A percentile compares a stretch with the other conserved stretches of the same genome.
Evolutionary conservation across 345 rosid genomes (phyloP).

Genomic region (Brassica juncea): DNA sequence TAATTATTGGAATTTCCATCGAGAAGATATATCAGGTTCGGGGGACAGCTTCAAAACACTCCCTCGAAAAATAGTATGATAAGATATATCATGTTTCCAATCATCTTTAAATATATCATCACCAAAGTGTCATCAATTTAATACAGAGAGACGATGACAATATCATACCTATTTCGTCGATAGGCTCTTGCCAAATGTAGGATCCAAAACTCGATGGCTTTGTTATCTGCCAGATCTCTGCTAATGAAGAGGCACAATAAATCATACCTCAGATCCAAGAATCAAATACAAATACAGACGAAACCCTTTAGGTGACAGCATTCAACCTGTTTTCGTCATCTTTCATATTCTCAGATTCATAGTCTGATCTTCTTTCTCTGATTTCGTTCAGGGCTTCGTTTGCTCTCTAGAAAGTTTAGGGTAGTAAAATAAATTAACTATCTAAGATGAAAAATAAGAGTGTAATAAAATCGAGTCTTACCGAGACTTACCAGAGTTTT

Average conservation of each 20-base stretch:
- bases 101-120: not conserved
- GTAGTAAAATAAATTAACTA: not conserved
- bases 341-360: not conserved
- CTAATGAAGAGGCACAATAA: not conserved
- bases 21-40: not conserved
- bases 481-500: not conserved
- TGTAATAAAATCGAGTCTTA: not conserved
- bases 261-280: not conserved
- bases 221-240: not conserved
- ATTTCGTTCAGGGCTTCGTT: not conserved
- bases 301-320: not conserved
- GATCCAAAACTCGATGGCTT: not conserved
- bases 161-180: not conserved
- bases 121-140: not conserved
- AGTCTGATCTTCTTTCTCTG: not conserved
- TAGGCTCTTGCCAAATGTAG: not conserved
- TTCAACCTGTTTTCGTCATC: not conserved
- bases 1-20: not conserved
- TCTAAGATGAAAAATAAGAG: not conserved
- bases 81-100: not conserved
- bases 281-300: too few species aligned
- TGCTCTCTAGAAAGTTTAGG: not conserved
- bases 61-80: not conserved
- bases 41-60: not conserved
- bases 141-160: not conserved